These are phyloP conservation scores for Cymbopogon flexuosus DNA, from an alignment of 202 grass and related monocot genomes.

Conservation along the genomic window DNA sequence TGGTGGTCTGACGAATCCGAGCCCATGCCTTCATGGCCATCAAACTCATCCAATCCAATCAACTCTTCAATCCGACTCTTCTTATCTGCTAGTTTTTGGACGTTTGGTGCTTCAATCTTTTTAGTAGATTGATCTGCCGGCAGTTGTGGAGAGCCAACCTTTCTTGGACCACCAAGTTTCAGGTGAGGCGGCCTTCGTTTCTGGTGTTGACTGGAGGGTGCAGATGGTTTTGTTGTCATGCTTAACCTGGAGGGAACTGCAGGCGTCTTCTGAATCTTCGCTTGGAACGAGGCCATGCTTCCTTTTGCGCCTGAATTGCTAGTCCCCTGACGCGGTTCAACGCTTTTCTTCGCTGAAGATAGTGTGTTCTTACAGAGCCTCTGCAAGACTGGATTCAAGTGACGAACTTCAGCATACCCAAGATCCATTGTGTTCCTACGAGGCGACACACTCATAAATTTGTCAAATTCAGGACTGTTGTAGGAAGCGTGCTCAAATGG, in stretches of 20 bases:
- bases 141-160: background rate
- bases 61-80: constrained; percentile 42
- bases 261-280: constrained; percentile 25
- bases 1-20: constrained; percentile 15
- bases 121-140: background rate
- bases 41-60: constrained; percentile 53
- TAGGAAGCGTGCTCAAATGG: constrained; percentile 54
- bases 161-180: constrained; percentile 30
- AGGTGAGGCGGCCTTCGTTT: constrained; percentile 40
- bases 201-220: constrained; percentile 13
- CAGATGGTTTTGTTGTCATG: constrained; percentile 27
- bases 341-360: constrained; percentile 11
- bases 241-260: constrained; percentile 35
- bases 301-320: background rate
- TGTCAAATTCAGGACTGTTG: constrained; percentile 40
- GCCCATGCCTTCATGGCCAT: constrained; percentile 68
- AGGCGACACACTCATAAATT: constrained; percentile 54
- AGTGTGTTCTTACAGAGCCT: constrained; percentile 41
- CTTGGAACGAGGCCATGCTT: background rate
- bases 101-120: constrained; percentile 9
- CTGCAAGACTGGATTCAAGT: constrained; percentile 36
- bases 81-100: constrained; percentile 24
- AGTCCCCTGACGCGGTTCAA: background rate
- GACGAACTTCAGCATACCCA: constrained; percentile 22
- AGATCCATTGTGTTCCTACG: constrained; percentile 21